Evolutionary conservation across 2,329 filamentous ascomycete species (phyloP).

Genomic region (Xylariaceae sp.): DNA sequence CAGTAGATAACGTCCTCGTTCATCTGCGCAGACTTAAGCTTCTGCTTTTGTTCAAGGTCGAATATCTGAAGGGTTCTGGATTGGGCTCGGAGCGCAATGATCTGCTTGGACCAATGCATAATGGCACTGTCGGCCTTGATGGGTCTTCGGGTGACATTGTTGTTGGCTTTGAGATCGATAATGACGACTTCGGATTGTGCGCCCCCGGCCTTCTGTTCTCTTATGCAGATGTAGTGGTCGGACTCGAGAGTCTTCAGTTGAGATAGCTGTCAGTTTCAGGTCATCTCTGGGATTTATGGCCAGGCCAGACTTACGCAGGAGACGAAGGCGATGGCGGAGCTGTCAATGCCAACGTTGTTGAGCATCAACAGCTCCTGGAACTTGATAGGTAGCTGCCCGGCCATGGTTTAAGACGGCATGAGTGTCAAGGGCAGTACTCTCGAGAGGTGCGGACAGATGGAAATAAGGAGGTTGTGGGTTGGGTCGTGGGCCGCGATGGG

Average conservation of each 20-base stretch:
- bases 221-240: constrained; percentile 90
- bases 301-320: constrained; percentile 66
- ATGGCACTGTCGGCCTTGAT: constrained; percentile 99
- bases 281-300: background rate
- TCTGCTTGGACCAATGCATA: constrained; percentile 95
- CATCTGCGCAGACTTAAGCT: constrained; percentile 95
- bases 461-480: constrained; percentile 9
- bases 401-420: constrained; percentile 38
- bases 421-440: constrained; percentile 11
- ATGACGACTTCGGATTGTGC: constrained; percentile 92
- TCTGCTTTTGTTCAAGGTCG: constrained; percentile 84
- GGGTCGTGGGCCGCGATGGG: too few relatives aligned
- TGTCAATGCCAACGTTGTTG: constrained; percentile 39
- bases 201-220: constrained; percentile 82
- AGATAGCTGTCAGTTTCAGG: constrained; percentile 13
- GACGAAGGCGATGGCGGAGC: constrained; percentile 67
- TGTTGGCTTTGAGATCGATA: constrained; percentile 93
- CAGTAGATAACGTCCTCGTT: constrained; percentile 97
- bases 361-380: constrained; percentile 83
- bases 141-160: constrained; percentile 86
- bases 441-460: constrained; percentile 7
- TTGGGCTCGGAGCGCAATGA: constrained; percentile 95
- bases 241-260: constrained; percentile 84
- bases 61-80: constrained; percentile 95
- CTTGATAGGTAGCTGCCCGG: constrained; percentile 80